phyloP scores from a whole-genome alignment of 2,329 filamentous ascomycete species.

The Domatiomyces catenatus region DNA sequence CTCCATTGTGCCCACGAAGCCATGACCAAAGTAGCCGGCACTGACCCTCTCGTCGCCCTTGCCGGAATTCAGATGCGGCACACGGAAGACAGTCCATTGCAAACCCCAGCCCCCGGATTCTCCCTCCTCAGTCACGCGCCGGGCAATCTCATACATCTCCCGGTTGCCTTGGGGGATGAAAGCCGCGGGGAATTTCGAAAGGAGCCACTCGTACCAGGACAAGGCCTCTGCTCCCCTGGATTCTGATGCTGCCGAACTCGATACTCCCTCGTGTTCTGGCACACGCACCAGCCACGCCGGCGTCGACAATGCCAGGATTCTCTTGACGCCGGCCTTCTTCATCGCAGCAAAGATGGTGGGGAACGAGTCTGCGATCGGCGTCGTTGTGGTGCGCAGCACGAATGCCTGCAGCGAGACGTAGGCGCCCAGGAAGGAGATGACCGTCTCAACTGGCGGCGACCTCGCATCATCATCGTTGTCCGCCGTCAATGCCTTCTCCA shows the following conservation, averaged over 20 bases:
- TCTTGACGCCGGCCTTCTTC: constrained; percentile 3
- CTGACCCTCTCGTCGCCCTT: constrained; percentile 2
- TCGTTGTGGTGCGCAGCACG: constrained; percentile 2
- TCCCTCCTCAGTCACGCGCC: constrained; percentile 3
- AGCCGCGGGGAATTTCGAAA: constrained; percentile 4
- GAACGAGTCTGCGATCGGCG: constrained; percentile 9
- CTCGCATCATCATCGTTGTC: too few relatives aligned
- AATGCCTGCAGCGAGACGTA: constrained; percentile 3
- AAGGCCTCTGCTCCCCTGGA: not conserved
- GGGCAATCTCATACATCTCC: constrained; percentile 9
- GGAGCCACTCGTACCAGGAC: constrained; percentile 7
- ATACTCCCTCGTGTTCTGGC: not conserved
- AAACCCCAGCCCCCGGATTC: not conserved
- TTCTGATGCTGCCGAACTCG: constrained; percentile 1
- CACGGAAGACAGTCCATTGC: constrained; percentile 10
- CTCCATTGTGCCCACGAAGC: constrained; percentile 1
- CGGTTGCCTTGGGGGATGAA: constrained; percentile 7
- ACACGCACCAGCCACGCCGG: constrained; percentile 1
- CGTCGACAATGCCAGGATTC: constrained; percentile 8
- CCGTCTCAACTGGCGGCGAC: constrained; percentile 1
- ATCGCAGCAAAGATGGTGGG: constrained; percentile 5
- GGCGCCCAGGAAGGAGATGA: constrained; percentile 8
- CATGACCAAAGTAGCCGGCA: constrained; percentile 2
- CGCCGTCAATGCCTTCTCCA: constrained; percentile 4
- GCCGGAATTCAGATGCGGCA: constrained; percentile 5